These are phyloP conservation scores for Tuber brumale DNA, from an alignment of 495 filamentous ascomycete genomes.

Conservation along the genomic window DNA sequence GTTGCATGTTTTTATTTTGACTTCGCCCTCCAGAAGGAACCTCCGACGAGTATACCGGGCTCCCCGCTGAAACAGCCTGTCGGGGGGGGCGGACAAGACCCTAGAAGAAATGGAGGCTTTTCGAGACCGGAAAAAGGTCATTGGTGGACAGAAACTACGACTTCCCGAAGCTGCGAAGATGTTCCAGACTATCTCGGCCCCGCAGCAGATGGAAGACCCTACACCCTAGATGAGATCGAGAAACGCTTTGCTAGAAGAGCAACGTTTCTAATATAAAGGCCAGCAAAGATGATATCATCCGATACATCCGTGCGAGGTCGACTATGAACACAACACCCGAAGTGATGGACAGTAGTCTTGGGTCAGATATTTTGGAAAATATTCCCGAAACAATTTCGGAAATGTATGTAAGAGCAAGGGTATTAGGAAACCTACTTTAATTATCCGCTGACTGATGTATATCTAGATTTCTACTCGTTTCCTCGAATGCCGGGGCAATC, in stretches of 20 bases:
- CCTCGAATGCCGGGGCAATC: not conserved
- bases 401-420: not conserved
- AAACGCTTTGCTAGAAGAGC: not conserved
- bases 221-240: not conserved
- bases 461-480: not conserved
- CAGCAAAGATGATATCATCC: slow-evolving; percentile 5
- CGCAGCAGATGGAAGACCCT: not conserved
- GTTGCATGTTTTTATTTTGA: slow-evolving; percentile 1
- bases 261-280: not conserved
- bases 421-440: not conserved
- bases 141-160: not conserved
- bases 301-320: not conserved
- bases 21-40: not conserved
- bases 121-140: not conserved
- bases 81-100: not conserved
- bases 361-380: not conserved
- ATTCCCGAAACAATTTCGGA: not conserved
- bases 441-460: not conserved
- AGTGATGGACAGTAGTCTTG: not conserved
- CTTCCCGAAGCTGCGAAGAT: not conserved
- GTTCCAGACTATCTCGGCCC: not conserved
- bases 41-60: not conserved
- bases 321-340: not conserved
- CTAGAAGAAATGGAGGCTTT: not conserved
- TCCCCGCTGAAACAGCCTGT: not conserved